These are phyloP conservation scores for Cutaneotrichosporon cyanovorans DNA, from an alignment of 1,284 basidiomycete genomes.

Conservation along the genomic window DNA sequence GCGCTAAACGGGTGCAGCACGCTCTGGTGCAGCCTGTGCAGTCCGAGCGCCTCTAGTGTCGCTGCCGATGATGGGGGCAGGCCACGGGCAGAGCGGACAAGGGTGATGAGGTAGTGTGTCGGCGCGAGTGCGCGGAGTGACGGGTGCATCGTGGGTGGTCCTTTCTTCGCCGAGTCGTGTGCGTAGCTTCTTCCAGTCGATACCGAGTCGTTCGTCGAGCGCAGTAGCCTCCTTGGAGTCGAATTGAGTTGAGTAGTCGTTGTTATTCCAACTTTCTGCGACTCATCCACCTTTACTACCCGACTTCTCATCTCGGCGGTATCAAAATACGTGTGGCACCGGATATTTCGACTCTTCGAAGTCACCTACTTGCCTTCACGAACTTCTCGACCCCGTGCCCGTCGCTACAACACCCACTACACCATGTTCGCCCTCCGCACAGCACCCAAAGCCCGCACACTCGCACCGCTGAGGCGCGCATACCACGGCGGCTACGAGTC, in stretches of 20 bases:
- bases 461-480: not conserved
- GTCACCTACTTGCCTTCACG: too few relatives aligned
- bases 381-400: too few relatives aligned
- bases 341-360: not conserved
- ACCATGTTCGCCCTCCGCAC: slow-evolving; percentile 1
- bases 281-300: too few relatives aligned
- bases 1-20: slow-evolving; percentile 46
- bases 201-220: too few relatives aligned
- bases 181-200: too few relatives aligned
- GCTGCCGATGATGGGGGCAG: slow-evolving; percentile 42
- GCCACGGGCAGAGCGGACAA: slow-evolving; percentile 49
- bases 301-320: slow-evolving; percentile 1
- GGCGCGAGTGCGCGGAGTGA: slow-evolving; percentile 7
- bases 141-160: slow-evolving; percentile 10
- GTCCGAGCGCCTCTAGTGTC: slow-evolving; percentile 47
- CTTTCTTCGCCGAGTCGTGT: not conserved
- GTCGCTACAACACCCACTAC: not conserved
- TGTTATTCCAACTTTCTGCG: too few relatives aligned
- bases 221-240: too few relatives aligned
- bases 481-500: not conserved
- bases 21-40: slow-evolving; percentile 47
- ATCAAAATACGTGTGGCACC: slow-evolving; percentile 4
- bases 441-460: not conserved
- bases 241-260: too few relatives aligned
- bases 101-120: slow-evolving; percentile 49